phyloP scores from a whole-genome alignment of 495 filamentous ascomycete species.

The Collariella sp. region DNA sequence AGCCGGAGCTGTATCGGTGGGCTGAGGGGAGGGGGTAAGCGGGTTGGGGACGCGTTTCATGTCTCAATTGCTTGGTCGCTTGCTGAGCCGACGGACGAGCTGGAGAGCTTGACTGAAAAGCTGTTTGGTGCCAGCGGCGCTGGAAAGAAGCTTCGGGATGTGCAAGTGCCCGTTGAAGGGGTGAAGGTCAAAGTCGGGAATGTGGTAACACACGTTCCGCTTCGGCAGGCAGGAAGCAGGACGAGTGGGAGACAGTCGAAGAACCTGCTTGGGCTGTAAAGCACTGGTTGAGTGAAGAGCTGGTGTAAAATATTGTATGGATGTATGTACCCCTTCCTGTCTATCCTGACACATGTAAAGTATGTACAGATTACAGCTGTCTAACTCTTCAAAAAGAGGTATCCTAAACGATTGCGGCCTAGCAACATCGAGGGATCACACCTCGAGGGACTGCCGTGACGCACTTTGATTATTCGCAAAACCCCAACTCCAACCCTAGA shows the following conservation, averaged over 20 bases:
- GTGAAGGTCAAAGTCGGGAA: conserved; percentile 78
- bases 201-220: conserved; percentile 47
- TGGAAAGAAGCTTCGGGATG: conserved; percentile 12
- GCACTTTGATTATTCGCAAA: neutral
- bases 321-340: neutral
- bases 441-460: neutral
- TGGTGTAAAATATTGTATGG: neutral
- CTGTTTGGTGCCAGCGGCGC: conserved; percentile 17
- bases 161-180: conserved; percentile 38
- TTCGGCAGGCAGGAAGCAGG: conserved; percentile 27
- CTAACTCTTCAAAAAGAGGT: neutral
- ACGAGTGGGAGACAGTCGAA: conserved; percentile 7
- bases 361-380: neutral
- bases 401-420: neutral
- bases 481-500: conserved; percentile 13
- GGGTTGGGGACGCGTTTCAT: conserved; percentile 52
- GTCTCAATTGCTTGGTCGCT: conserved; percentile 74
- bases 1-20: conserved; percentile 61
- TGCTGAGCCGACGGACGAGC: conserved; percentile 34
- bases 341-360: neutral
- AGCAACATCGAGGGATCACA: neutral
- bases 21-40: conserved; percentile 16
- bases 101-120: conserved; percentile 25
- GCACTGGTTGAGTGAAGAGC: neutral
- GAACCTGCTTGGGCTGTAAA: conserved; percentile 13